A percentile compares a stretch with the other conserved stretches of the same genome.
Conservation (phyloP, 2,329 filamentous ascomycete genomes). For the Epichloe coenophiala region DNA sequence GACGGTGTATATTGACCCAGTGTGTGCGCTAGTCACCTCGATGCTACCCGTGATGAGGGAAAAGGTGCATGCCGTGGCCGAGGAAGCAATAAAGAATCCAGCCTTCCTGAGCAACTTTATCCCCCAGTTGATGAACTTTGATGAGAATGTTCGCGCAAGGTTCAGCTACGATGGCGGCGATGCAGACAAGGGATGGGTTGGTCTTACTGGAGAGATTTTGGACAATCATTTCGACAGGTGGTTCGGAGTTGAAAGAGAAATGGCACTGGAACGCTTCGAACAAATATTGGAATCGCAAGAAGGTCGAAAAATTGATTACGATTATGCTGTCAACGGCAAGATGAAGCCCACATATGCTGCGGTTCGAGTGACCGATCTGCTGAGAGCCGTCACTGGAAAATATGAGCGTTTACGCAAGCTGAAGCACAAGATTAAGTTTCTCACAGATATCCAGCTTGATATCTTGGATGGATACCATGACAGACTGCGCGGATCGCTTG, state of each 20-base stretch:
- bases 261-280: conserved; percentile 73
- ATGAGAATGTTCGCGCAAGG: conserved; percentile 60
- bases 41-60: conserved; percentile 71
- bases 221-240: conserved; percentile 69
- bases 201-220: conserved; percentile 71
- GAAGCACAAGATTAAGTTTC: conserved; percentile 75
- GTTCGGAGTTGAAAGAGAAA: conserved; percentile 82
- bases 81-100: conserved; percentile 56
- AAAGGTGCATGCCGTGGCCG: conserved; percentile 58
- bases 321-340: conserved; percentile 59
- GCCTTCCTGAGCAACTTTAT: conserved; percentile 77
- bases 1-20: conserved; percentile 71
- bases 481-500: conserved; percentile 63
- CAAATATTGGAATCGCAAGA: conserved; percentile 67
- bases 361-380: conserved; percentile 73
- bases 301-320: conserved; percentile 78
- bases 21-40: conserved; percentile 74
- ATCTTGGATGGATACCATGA: conserved; percentile 83
- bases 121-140: conserved; percentile 79
- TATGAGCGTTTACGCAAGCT: conserved; percentile 75
- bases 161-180: conserved; percentile 74
- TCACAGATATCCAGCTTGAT: conserved; percentile 86
- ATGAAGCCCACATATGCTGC: conserved; percentile 90
- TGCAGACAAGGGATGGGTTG: conserved; percentile 58
- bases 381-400: conserved; percentile 74